Base-by-base conservation (phyloP, 345 rosid species). In the Lepidium africanum region DNA sequence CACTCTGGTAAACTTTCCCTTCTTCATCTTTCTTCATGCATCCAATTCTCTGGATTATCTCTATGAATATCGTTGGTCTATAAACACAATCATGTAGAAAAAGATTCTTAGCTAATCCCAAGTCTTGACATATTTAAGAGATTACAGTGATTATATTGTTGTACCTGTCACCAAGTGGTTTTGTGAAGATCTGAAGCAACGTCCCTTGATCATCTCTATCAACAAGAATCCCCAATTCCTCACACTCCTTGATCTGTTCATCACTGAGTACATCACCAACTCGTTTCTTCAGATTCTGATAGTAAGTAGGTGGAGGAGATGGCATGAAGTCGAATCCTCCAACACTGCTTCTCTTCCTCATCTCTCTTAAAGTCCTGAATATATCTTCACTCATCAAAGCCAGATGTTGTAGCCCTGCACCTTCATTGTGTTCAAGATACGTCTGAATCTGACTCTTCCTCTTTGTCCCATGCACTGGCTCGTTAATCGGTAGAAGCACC, bases 241-340 rank as follows among this genome's bases (percentile, higher is more conserved):
- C 90, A 59, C 96, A 92, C 71, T 92, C 87, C 65, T 84, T 81
- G 23, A 92, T 90, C 90, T 88, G 87, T 41, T 92, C 90, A 0
- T 87, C 93, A 2, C 76, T 83, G 73, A 92, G 74, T 39, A 87
- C 87, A 66, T 90, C 98, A 2, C 88, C 96, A 0, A 79, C 91
- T 7, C 96, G 78, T 19, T 75, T 79, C 84, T 88, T 92, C 72
- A 92, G 51, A 40, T 92, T 92, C 77, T 72, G 63, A 53, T 87
- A 90, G 21, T 92, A 92, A 19, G 91, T 90, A 7, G 91, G 91
- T 3, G 96, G 98, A 49, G 98, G 98, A 6, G 91, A 79, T 5
- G 98, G 96, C 96, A 92, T 92, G 75, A 90, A 92, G 54, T 92
- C 98, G 40, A 92, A 92, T 0, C 96, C 96, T 10, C 98, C 98